These are phyloP conservation scores for Aspergillus sp. DNA, from an alignment of 2,329 filamentous ascomycete genomes.

Conservation along the genomic window DNA sequence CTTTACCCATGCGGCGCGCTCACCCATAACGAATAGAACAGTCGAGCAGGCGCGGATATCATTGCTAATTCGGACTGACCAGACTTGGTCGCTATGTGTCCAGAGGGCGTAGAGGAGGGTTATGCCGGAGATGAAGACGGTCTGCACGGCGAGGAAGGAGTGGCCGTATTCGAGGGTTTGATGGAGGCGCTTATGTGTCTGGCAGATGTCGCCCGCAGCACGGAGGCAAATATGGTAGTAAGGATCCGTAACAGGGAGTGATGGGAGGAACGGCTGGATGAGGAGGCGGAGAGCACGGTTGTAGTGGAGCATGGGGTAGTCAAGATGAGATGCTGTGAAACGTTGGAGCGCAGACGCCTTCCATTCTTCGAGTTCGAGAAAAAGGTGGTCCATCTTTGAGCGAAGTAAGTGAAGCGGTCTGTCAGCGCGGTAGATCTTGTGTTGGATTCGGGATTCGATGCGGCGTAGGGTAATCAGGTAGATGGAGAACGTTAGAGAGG, in stretches of 20 bases:
- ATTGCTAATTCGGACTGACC: constrained; percentile 51
- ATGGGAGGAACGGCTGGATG: constrained; percentile 51
- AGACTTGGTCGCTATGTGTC: constrained; percentile 47
- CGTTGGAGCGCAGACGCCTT: constrained; percentile 37
- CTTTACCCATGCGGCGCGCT: constrained; percentile 49
- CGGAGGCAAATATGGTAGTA: constrained; percentile 46
- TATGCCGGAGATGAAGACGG: constrained; percentile 40
- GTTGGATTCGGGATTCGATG: constrained; percentile 51
- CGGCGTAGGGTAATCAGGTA: constrained; percentile 49
- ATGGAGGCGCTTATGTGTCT: constrained; percentile 38
- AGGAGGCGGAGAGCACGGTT: constrained; percentile 52
- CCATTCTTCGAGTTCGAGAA: constrained; percentile 50
- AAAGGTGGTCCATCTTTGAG: constrained; percentile 50
- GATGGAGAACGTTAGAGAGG: constrained; percentile 44
- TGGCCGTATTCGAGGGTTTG: constrained; percentile 41
- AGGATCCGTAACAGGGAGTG: constrained; percentile 47
- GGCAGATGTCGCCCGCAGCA: constrained; percentile 38
- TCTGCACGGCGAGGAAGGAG: constrained; percentile 40
- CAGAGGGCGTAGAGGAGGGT: constrained; percentile 39
- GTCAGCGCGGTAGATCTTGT: constrained; percentile 54
- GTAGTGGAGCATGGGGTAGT: constrained; percentile 53
- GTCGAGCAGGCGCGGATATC: constrained; percentile 52
- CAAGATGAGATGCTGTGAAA: constrained; percentile 40
- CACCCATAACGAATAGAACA: constrained; percentile 52
- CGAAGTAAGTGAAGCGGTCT: constrained; percentile 44